Evolutionary conservation across 257 asterid genomes (phyloP).

Genomic region (Solanum chaucha): DNA sequence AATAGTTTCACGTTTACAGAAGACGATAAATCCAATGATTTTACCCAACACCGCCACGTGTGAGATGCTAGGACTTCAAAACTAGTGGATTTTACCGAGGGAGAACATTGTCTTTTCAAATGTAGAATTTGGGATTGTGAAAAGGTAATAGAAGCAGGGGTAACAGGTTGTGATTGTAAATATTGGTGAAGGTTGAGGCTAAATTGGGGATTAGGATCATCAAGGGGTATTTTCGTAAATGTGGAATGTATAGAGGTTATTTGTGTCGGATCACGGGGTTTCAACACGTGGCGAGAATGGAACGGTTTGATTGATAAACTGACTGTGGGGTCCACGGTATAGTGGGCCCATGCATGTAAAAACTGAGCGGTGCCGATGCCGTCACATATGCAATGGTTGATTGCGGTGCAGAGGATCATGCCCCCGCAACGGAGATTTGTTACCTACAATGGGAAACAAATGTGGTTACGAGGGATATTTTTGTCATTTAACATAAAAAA

Average conservation of each 20-base stretch:
- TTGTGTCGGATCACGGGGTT: conserved; percentile 46
- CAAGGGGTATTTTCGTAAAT: conserved; percentile 19
- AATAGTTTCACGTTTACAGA: conserved; percentile 37
- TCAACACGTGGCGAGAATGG: conserved; percentile 60
- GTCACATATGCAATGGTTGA: conserved; percentile 71
- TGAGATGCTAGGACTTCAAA: conserved; percentile 67
- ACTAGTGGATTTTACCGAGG: conserved; percentile 59
- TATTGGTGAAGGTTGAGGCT: conserved; percentile 27
- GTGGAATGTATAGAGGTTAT: conserved; percentile 27
- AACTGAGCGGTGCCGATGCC: conserved; percentile 81
- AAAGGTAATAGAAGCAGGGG: conserved; percentile 47
- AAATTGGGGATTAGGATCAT: neutral
- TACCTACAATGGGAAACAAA: conserved; percentile 26
- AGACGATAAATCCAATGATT: conserved; percentile 30
- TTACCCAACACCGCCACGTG: conserved; percentile 86
- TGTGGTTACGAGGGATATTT: neutral
- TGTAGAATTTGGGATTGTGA: conserved; percentile 40
- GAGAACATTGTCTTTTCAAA: conserved; percentile 50
- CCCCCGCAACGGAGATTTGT: conserved; percentile 71
- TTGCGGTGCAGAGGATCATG: conserved; percentile 60
- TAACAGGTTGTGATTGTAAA: conserved; percentile 48
- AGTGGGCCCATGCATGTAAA: conserved; percentile 80
- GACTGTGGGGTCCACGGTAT: conserved; percentile 14
- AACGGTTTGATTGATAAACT: conserved; percentile 26
- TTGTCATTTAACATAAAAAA: neutral